Evolutionary conservation across 169 alveolate genomes (phyloP).

Genomic region (Eimeria tenella): DNA sequence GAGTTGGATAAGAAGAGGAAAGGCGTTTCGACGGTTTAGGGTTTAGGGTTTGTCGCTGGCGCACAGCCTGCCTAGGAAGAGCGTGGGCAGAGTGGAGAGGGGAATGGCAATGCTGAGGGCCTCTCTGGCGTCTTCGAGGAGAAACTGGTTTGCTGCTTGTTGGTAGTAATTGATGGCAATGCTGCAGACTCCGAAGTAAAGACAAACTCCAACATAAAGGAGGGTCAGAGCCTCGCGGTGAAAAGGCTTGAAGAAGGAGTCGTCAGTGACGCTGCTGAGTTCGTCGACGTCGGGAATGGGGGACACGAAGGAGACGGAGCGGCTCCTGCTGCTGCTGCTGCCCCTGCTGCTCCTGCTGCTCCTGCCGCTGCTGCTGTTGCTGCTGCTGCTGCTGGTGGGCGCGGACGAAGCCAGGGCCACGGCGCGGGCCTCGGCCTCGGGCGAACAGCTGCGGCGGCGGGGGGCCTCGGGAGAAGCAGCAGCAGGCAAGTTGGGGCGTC

Average conservation of each 20-base stretch:
- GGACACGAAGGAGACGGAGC: no score
- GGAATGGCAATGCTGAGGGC: slow-evolving; percentile 33
- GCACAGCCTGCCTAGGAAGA: slow-evolving; percentile 50
- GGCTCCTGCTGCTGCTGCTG: neutral
- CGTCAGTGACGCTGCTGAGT: neutral
- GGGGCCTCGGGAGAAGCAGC: no score
- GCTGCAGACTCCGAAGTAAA: slow-evolving; percentile 55
- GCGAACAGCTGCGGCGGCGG: no score
- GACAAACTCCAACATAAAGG: slow-evolving; percentile 56
- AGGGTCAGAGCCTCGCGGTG: neutral
- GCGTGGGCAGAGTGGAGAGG: slow-evolving; percentile 63
- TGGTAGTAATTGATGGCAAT: slow-evolving; percentile 65
- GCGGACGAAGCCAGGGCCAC: no score
- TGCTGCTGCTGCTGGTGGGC: neutral
- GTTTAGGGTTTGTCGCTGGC: slow-evolving; percentile 11
- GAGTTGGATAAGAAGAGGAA: no score
- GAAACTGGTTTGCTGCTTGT: slow-evolving; percentile 58
- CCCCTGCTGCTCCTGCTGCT: neutral
- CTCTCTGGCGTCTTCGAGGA: neutral
- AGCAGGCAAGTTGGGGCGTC: no score
- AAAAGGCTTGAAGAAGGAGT: slow-evolving; percentile 33
- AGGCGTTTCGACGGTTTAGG: neutral
- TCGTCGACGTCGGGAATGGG: no score
- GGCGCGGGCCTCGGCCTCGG: no score
- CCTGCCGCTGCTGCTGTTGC: neutral